Evolutionary conservation across 1,139 yeast species (phyloP), one percentile per base, ranked within the genome.

Genomic region (Yarrowia galli): DNA sequence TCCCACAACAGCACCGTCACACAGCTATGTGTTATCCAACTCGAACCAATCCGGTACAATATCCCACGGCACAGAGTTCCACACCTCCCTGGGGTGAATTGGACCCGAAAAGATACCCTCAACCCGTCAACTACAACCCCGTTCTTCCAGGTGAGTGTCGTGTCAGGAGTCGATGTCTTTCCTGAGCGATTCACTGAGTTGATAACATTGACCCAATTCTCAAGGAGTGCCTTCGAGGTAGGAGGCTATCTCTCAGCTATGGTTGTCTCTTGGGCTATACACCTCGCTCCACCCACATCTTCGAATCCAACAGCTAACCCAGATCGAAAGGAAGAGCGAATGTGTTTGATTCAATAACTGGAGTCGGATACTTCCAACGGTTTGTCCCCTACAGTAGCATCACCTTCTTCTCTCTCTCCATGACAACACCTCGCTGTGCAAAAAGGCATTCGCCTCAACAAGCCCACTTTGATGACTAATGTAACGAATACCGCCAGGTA

Each of bases 81-180:
- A 4, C 28, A 25, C 28, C 6, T 25, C 12, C 3, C 12, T 32
- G 3, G 2, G 4, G 16, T 23, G 15, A 9, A n/a, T 9, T 4
- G 6, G 23, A 48, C 22, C 53, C 36, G 3, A 28, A 16, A 28
- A 48, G 54, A 32, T 49, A 49, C 25, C 56, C 56, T 15, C 22
- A 13, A 32, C 23, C 40, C 10, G 40, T 18, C 40, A 49, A 49
- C n/a, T 32, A 49, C 56, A 49, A 32, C 3, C 56, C 56, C 12
- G 12, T 49, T 49, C 40, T 12, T 12, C 18, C 40, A 12, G 40
- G 54, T 49, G 40, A 49, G 54, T 48, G 28, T 13, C 22, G 20
- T 5, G 5, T 28, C 1, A 28, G 32, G 32, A 28, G 32, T 8
- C 32, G n/a, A 28, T 8, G 9, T 28, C 32, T 28, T 7, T 28